A percentile compares a stretch with the other conserved stretches of the same genome.
These are phyloP conservation scores for Takakia lepidozioides DNA, from an alignment of 225 moss, liverwort and hornwort genomes.

Conservation along the genomic window DNA sequence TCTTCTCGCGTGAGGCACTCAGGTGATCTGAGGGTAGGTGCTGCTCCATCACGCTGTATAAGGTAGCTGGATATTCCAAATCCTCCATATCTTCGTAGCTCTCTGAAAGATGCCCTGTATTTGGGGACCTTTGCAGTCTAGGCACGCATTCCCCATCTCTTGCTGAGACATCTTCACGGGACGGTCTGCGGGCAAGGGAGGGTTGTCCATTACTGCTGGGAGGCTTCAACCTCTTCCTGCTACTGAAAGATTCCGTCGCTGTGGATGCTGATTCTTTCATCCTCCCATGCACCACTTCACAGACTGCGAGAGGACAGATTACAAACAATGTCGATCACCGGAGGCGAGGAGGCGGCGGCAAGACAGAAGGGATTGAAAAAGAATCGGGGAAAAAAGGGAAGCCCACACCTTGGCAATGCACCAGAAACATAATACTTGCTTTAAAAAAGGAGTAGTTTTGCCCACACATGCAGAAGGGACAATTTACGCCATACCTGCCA, in stretches of 20 bases:
- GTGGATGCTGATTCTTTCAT: slow-evolving; percentile 53
- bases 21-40: slow-evolving; percentile 71
- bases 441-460: too few species aligned
- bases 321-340: too few species aligned
- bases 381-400: too few species aligned
- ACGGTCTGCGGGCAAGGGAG: slow-evolving; percentile 23
- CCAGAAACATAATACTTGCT: too few species aligned
- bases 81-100: slow-evolving; percentile 92
- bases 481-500: too few species aligned
- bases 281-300: too few species aligned
- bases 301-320: too few species aligned
- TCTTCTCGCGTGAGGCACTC: slow-evolving; percentile 75
- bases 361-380: too few species aligned
- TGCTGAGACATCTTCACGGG: slow-evolving; percentile 48
- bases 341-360: too few species aligned
- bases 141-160: slow-evolving; percentile 56
- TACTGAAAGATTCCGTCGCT: slow-evolving; percentile 37
- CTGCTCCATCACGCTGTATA: slow-evolving; percentile 94
- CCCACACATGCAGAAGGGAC: too few species aligned
- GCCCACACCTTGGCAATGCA: too few species aligned
- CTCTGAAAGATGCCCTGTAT: slow-evolving; percentile 75
- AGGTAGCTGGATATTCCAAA: slow-evolving; percentile 81
- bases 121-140: slow-evolving; percentile 59
- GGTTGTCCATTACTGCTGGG: slow-evolving; percentile 46
- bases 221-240: slow-evolving; percentile 56